Base-by-base conservation (phyloP, 164 flowering plant species). In the Protea cynaroides region DNA sequence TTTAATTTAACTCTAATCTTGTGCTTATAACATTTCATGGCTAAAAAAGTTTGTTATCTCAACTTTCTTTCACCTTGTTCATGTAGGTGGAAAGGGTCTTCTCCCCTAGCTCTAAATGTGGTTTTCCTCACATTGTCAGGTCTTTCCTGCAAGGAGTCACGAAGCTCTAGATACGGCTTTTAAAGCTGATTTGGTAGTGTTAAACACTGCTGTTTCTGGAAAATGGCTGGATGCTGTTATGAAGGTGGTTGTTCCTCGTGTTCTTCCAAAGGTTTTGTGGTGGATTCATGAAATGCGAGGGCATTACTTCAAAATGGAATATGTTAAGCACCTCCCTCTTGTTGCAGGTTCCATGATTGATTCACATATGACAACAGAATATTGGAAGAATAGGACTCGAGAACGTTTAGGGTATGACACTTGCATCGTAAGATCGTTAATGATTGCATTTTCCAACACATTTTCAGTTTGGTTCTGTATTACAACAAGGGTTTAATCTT, bases 241-340 rank as follows among this genome's bases (percentile, higher is more conserved):
- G 24, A 85, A 92, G 76, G 86, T 84, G 49, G 79, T 83, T 77
- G 88, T 88, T 56, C 74, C 86, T 66, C 84, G 46, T 56, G 85
- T 92, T 69, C 94, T 89, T 72, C 97, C 96, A 94, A n/a, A n/a
- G n/a, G n/a, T n/a, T n/a, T n/a, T n/a, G n/a, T n/a, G n/a, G n/a
- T n/a, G n/a, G n/a, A n/a, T 94, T 74, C 99, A 92, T 82, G 99
- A 94, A 77, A 94, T 94, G 97, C 81, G 97, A 61, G 99, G 99
- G 53, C 96, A 94, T 75, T 94, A 94, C 75, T 94, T 89, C 81
- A 89, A 82, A 69, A 18, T 83, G 74, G 96, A 89, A 64, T 91
- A 80, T 66, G 96, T 94, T 43, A 91, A 89, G 83, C 89, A 94
- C 83, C 96, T 94, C 65, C 99, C 99, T 70, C 77, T 71, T 58